Conservation (phyloP, 495 filamentous ascomycete genomes). For the Aspergillus homomorphus region DNA sequence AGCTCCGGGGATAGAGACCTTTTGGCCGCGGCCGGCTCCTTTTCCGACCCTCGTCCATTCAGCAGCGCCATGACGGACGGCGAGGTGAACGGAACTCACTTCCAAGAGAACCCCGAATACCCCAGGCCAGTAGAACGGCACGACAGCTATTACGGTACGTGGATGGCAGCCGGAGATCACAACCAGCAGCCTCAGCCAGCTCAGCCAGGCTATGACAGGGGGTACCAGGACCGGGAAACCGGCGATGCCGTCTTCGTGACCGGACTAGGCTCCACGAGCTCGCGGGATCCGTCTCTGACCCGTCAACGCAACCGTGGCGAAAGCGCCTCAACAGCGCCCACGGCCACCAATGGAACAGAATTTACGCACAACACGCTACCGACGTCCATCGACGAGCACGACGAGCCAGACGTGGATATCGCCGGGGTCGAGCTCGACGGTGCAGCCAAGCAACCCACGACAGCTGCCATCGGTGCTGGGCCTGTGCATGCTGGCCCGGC, state of each 20-base stretch:
- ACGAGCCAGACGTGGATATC: slow-evolving; percentile 5
- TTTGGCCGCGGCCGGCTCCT: slow-evolving; percentile 52
- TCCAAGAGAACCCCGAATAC: background rate
- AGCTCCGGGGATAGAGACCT: slow-evolving; percentile 64
- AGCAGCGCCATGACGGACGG: slow-evolving; percentile 16
- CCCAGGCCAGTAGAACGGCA: slow-evolving; percentile 29
- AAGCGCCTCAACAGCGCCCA: slow-evolving; percentile 39
- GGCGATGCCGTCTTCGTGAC: slow-evolving; percentile 21
- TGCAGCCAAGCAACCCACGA: background rate
- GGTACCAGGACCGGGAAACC: slow-evolving; percentile 21
- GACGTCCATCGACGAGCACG: slow-evolving; percentile 34
- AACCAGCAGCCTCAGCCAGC: slow-evolving; percentile 25
- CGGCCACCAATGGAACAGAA: slow-evolving; percentile 37
- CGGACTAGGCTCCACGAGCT: slow-evolving; percentile 22
- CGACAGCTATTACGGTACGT: slow-evolving; percentile 44
- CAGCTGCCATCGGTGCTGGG: background rate
- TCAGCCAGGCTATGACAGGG: slow-evolving; percentile 8
- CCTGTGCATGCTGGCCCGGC: slow-evolving; percentile 2
- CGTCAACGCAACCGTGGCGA: slow-evolving; percentile 31
- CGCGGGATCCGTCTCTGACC: slow-evolving; percentile 27
- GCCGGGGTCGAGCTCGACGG: slow-evolving; percentile 4
- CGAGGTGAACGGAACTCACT: slow-evolving; percentile 10
- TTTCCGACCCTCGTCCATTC: slow-evolving; percentile 46
- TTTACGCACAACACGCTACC: slow-evolving; percentile 37
- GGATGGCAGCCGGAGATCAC: slow-evolving; percentile 35